Conservation (phyloP, 208 protist genomes). For the Crithidia mellificae region DNA sequence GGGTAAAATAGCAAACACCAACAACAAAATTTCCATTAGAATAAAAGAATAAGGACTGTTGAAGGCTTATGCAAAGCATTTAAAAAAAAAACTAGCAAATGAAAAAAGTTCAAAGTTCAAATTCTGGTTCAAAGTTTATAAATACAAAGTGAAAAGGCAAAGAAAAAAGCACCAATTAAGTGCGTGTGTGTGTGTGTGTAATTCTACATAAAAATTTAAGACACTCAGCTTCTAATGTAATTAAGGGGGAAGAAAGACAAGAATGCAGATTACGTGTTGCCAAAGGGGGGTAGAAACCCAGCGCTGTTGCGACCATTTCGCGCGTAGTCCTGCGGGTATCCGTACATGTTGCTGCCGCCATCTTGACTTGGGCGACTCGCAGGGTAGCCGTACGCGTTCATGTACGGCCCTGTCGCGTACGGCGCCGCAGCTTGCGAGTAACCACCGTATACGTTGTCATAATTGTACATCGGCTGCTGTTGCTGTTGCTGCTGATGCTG, state of each 20-base stretch:
- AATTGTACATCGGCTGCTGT: constrained; percentile 4
- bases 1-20: too few relatives aligned
- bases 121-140: too few relatives aligned
- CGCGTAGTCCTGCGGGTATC: background rate
- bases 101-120: too few relatives aligned
- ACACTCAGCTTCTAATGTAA: background rate
- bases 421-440: background rate
- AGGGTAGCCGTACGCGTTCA: constrained; percentile 2
- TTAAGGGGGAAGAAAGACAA: background rate
- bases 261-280: background rate
- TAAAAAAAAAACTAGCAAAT: too few relatives aligned
- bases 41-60: too few relatives aligned
- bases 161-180: background rate
- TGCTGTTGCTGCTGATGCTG: constrained; percentile 5
- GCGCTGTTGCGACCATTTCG: background rate
- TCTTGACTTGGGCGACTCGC: background rate
- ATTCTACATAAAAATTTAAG: too few relatives aligned
- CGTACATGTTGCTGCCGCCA: background rate
- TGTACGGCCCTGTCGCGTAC: background rate
- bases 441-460: constrained; percentile 2
- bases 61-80: too few relatives aligned
- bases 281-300: background rate
- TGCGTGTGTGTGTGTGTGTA: too few relatives aligned
- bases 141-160: too few relatives aligned
- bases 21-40: too few relatives aligned